Evolutionary conservation across 2,329 filamentous ascomycete genomes (phyloP).

Genomic region (Trichoderma guizhouense): DNA sequence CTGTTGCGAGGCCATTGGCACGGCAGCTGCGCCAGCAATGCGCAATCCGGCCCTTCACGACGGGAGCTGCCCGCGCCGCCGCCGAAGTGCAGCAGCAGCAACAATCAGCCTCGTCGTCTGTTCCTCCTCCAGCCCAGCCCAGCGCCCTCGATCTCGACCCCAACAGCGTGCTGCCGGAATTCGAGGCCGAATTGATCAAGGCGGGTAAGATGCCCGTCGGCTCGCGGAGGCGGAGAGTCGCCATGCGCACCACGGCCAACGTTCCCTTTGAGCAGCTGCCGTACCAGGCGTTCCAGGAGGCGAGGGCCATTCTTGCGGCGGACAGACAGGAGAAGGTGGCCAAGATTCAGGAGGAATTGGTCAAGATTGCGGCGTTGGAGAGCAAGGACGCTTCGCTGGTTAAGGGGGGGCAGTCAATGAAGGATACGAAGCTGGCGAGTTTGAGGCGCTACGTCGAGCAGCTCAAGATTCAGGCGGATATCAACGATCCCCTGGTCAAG

Average conservation of each 20-base stretch:
- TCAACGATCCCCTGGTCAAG: slow-evolving; percentile 93
- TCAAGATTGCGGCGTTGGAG: slow-evolving; percentile 66
- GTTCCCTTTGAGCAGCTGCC: slow-evolving; percentile 91
- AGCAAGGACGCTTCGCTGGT: slow-evolving; percentile 54
- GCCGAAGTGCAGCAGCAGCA: slow-evolving; percentile 29
- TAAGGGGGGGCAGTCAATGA: slow-evolving; percentile 60
- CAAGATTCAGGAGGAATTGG: slow-evolving; percentile 64
- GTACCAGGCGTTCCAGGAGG: slow-evolving; percentile 98
- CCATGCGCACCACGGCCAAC: slow-evolving; percentile 60
- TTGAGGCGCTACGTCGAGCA: slow-evolving; percentile 71
- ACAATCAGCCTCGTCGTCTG: background rate
- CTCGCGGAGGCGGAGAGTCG: slow-evolving; percentile 77
- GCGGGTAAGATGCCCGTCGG: slow-evolving; percentile 71
- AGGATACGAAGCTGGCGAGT: slow-evolving; percentile 64
- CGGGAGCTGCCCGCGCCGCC: slow-evolving; percentile 30
- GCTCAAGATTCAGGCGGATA: slow-evolving; percentile 85
- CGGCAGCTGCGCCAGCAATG: slow-evolving; percentile 48
- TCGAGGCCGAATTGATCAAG: slow-evolving; percentile 64
- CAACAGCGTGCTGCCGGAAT: slow-evolving; percentile 58
- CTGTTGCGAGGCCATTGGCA: slow-evolving; percentile 54
- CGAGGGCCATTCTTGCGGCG: slow-evolving; percentile 72
- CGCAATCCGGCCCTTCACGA: slow-evolving; percentile 36
- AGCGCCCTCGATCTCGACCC: slow-evolving; percentile 56
- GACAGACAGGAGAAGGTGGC: slow-evolving; percentile 80
- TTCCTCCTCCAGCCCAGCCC: slow-evolving; percentile 20